Evolutionary conservation across 1,139 yeast species (phyloP), one percentile per base, ranked within the genome.

Genomic region (Candida albicans): DNA sequence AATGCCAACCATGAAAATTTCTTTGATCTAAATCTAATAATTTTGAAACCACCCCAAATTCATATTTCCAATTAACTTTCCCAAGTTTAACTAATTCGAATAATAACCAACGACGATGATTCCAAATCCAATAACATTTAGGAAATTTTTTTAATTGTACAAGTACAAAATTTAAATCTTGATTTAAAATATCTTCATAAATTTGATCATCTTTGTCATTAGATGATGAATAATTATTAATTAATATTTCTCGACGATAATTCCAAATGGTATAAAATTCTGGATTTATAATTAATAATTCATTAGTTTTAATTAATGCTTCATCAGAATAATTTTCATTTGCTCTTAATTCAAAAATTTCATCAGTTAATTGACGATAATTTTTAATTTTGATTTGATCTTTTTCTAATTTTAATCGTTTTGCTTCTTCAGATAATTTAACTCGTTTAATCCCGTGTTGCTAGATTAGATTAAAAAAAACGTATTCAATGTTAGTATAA

Each of bases 111-210:
- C 79, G 67, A 28, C 99, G 74, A 61, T 93, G 98, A 56, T 85
- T 87, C 97, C 98, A 93, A 14, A 93, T 84, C 96, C 98, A 91
- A 61, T 93, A 93, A 32, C 91, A 87, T 61, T 93, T 93, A 2
- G 99, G 99, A 52, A 67, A 84, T 46, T 74, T 64, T 46, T 78
- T 79, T 55, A 93, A 67, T 52, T 82, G 76, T 0, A 65, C 63
- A 68, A 85, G 72, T 1, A 83, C 73, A 56, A 88, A 80, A 31
- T 67, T 57, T 41, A 93, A 68, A 53, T 93, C 99, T 2, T 69
- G 63, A 7, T 70, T 70, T 51, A 91, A 70, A 8, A 43, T 27
- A 24, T 76, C 58, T 8, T 61, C 59, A 47, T 65, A 68, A 9
- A 51, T 47, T 8, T n/a, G n/a, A n/a, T n/a, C n/a, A n/a, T 64